phyloP scores from a whole-genome alignment of 805 yeast genomes.

The Jamesozyma piceae region DNA sequence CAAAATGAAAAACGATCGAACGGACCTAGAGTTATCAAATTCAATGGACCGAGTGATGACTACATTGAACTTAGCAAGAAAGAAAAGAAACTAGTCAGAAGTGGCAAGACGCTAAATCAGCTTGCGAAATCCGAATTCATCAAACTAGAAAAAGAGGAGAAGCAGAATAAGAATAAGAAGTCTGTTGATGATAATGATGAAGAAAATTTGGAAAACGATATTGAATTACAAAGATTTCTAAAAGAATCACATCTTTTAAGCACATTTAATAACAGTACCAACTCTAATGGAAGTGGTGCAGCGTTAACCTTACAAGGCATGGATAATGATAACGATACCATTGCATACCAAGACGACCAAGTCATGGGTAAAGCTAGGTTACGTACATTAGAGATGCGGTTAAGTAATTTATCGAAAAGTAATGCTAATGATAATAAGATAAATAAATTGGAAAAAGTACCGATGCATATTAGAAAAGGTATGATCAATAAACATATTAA shows the following conservation, averaged over 20 bases:
- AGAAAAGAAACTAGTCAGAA: constrained; percentile 44
- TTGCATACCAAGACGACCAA: constrained; percentile 34
- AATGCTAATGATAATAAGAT: constrained; percentile 33
- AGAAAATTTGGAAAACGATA: constrained; percentile 56
- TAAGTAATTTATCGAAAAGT: constrained; percentile 39
- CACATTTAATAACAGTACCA: constrained; percentile 24
- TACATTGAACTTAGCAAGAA: constrained; percentile 33
- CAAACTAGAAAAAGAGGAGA: constrained; percentile 21
- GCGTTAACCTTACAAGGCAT: constrained; percentile 55
- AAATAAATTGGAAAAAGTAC: constrained; percentile 60
- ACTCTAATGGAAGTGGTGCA: constrained; percentile 46
- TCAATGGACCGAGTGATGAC: constrained; percentile 18
- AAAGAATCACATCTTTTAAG: constrained; percentile 60
- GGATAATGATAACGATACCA: constrained; percentile 26
- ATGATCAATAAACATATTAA: constrained; percentile 52
- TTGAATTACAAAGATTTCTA: constrained; percentile 61
- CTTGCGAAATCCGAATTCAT: constrained; percentile 24
- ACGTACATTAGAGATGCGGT: constrained; percentile 51
- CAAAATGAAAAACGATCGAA: neutral
- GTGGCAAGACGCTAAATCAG: constrained; percentile 45
- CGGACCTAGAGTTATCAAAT: constrained; percentile 23
- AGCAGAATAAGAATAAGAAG: constrained; percentile 8
- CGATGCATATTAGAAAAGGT: constrained; percentile 82
- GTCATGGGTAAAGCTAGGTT: constrained; percentile 63
- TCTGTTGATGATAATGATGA: constrained; percentile 32